Base-by-base conservation (phyloP, 345 rosid genomes). In the Brassica incana region DNA sequence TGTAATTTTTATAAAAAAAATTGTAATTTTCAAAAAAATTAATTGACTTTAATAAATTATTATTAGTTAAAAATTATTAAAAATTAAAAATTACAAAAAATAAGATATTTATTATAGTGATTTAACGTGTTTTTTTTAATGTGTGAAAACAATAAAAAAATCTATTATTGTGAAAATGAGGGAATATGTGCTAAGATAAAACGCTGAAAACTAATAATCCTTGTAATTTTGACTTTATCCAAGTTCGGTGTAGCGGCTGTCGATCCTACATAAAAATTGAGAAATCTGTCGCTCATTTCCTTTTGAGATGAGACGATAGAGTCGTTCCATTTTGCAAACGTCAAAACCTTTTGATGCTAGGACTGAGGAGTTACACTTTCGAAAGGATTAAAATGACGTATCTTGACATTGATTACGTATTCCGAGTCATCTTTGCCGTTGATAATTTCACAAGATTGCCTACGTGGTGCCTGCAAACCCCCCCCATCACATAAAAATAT, bases 331-430 rank as follows among this genome's bases (percentile, higher is more conserved):
- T 43, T 58, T 14, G 36, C 30, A 6, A 35, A 6, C 32, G 30
- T 45, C 8, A 10, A 74, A 48, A 15, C 20, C 20, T 16, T 32
- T 20, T 8, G 67, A 52, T 69, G 65, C 66, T 69, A 16, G 74
- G 80, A 83, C 3, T 85, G 85, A 18, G 90, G 90, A 67, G 91
- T 88, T 38, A 89, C 94, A 45, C 87, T 92, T 78, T 95, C 97
- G 67, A 79, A 83, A 2, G 59, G 71, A 43, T 83, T 72, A 85
- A 88, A 95, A 12, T 85, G 85, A 81, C 97, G 84, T 54, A 95
- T 83, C 71, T 84, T 80, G 74, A 95, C 87, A 50, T 81, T 77
- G 1, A 95, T 70, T 56, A 73, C 75, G 9, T 52, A 35, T 3
- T 73, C 77, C 11, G 11, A 40, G 10, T 54, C 81, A 36, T 81